A percentile compares a stretch with the other conserved stretches of the same genome.
These are phyloP conservation scores for Scedosporium minutisporum DNA, from an alignment of 2,329 filamentous ascomycete species.

Conservation along the genomic window DNA sequence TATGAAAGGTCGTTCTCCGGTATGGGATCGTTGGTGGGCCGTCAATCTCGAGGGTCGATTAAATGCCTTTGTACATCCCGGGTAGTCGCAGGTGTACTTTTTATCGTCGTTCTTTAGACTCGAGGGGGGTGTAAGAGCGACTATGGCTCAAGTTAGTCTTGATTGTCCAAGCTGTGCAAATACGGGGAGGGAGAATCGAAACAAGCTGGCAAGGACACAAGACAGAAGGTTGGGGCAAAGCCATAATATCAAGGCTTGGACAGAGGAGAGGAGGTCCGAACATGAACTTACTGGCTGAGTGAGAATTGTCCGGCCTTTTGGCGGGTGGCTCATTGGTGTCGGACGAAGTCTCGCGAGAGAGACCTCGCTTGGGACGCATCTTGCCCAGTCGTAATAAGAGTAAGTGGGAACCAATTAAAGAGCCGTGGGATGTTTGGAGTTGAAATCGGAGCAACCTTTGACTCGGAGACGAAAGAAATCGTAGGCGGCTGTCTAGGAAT, in stretches of 20 bases:
- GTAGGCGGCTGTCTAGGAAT: too few species aligned
- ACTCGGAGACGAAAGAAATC: too few species aligned
- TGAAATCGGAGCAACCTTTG: not conserved
- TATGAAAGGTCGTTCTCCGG: constrained; percentile 68
- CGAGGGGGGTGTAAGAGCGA: not conserved
- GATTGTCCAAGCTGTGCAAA: too few species aligned
- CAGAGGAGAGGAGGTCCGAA: not conserved
- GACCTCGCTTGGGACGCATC: not conserved
- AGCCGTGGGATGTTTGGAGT: not conserved
- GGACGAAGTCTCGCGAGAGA: not conserved
- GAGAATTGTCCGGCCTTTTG: not conserved
- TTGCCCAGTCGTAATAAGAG: not conserved
- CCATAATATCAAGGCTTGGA: not conserved
- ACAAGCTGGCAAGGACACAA: not conserved
- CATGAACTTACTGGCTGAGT: not conserved
- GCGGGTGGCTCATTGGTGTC: not conserved
- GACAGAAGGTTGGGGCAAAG: not conserved
- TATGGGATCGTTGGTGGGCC: constrained; percentile 76
- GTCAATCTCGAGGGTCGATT: constrained; percentile 75
- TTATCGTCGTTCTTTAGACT: constrained; percentile 42
- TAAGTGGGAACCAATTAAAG: not conserved
- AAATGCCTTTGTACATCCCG: constrained; percentile 71
- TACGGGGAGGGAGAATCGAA: not conserved
- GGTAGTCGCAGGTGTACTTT: constrained; percentile 65
- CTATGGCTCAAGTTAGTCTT: not conserved